A percentile compares a stretch with the other conserved stretches of the same genome.
These are phyloP conservation scores for Populus tomentosa DNA, from an alignment of 441 rosid genomes.

Conservation along the genomic window DNA sequence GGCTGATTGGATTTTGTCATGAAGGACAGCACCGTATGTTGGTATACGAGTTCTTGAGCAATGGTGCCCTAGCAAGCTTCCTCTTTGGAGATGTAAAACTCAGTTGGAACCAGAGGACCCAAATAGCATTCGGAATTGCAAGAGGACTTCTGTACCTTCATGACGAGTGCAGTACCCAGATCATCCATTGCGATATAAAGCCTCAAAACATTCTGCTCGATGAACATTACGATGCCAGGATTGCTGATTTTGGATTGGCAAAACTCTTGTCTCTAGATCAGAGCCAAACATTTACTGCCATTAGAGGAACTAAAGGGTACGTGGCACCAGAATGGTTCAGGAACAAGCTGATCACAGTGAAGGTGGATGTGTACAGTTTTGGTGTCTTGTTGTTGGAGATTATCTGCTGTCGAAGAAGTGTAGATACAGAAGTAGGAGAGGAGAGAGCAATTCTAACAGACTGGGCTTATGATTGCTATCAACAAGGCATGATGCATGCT, in stretches of 20 bases:
- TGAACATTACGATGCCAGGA: conserved; percentile 14
- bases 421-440: background rate
- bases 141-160: conserved; percentile 38
- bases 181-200: conserved; percentile 53
- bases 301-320: conserved; percentile 47
- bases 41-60: conserved; percentile 45
- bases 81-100: conserved; percentile 30
- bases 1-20: conserved; percentile 41
- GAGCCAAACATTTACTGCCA: conserved; percentile 23
- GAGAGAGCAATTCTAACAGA: conserved; percentile 19
- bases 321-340: conserved; percentile 49
- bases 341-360: conserved; percentile 26
- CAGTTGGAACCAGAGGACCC: conserved; percentile 28
- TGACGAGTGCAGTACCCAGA: conserved; percentile 39
- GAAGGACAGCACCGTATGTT: conserved; percentile 37
- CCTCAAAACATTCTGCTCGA: conserved; percentile 47
- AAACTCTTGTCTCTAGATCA: conserved; percentile 34
- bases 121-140: conserved; percentile 35
- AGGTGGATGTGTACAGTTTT: conserved; percentile 46
- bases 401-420: conserved; percentile 28
- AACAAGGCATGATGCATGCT: conserved; percentile 5
- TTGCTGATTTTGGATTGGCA: conserved; percentile 51
- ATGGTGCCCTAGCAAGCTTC: conserved; percentile 32
- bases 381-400: conserved; percentile 40
- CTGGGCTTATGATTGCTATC: conserved; percentile 46